phyloP scores from a whole-genome alignment of 148 eudicot genomes.

The Vaccinium macrocarpon region DNA sequence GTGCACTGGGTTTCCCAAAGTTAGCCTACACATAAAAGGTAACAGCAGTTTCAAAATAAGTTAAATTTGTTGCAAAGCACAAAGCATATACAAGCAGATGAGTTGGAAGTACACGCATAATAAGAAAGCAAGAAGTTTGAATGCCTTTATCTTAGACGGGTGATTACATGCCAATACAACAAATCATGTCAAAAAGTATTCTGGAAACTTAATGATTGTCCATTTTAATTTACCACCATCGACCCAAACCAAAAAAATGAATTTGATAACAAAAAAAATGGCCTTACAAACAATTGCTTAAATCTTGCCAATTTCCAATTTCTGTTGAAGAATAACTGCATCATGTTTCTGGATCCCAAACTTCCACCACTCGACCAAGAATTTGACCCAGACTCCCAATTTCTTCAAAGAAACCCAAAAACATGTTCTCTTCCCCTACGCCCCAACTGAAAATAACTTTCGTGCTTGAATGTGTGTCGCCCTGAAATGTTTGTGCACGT shows the following conservation, averaged over 20 bases:
- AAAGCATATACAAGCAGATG: background rate
- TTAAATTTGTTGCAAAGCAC: background rate
- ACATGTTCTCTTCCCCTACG: background rate
- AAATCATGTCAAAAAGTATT: background rate
- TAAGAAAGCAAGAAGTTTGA: background rate
- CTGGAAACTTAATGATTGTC: background rate
- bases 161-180: background rate
- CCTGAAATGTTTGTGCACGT: background rate
- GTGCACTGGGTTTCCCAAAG: slow-evolving; percentile 42
- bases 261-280: background rate
- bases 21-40: slow-evolving; percentile 43
- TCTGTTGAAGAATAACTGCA: background rate
- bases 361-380: background rate
- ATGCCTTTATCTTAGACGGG: background rate
- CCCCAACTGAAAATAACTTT: background rate
- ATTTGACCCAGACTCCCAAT: background rate
- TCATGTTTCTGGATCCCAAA: background rate
- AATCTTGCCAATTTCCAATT: background rate
- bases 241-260: background rate
- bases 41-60: background rate
- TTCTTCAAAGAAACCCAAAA: background rate
- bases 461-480: background rate
- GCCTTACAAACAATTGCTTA: background rate
- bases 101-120: background rate
- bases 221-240: background rate